Evolutionary conservation across 2,329 filamentous ascomycete genomes (phyloP).

Genomic region (Tolypocladium tropicale): DNA sequence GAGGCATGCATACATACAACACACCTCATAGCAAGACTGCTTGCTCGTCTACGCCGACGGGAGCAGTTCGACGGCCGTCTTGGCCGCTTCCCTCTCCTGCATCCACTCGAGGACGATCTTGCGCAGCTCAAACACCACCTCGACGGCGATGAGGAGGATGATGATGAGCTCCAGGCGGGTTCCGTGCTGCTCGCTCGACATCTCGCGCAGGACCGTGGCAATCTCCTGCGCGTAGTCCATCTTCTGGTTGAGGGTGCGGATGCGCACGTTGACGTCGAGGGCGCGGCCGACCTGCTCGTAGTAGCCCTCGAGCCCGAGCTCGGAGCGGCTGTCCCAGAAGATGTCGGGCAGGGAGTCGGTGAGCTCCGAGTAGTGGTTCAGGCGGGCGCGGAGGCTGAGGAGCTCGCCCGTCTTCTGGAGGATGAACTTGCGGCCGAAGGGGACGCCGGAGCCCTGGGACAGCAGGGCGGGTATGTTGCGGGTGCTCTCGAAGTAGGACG

Average conservation of each 20-base stretch:
- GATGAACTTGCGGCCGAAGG: slow-evolving; percentile 59
- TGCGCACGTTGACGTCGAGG: slow-evolving; percentile 83
- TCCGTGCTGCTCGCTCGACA: slow-evolving; percentile 83
- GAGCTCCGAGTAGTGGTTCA: slow-evolving; percentile 94
- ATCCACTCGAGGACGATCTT: slow-evolving; percentile 56
- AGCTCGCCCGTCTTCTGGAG: slow-evolving; percentile 90
- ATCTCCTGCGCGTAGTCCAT: slow-evolving; percentile 98
- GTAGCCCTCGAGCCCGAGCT: slow-evolving; percentile 84
- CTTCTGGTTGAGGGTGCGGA: slow-evolving; percentile 87
- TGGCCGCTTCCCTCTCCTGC: slow-evolving; percentile 7
- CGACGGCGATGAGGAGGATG: slow-evolving; percentile 83
- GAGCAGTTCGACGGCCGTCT: background rate
- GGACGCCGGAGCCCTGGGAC: slow-evolving; percentile 44
- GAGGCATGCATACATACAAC: background rate
- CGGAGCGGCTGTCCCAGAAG: slow-evolving; percentile 88
- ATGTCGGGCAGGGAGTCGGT: slow-evolving; percentile 92
- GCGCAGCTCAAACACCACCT: slow-evolving; percentile 79
- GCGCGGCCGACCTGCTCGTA: slow-evolving; percentile 89
- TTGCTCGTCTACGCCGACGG: background rate
- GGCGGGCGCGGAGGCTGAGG: slow-evolving; percentile 75
- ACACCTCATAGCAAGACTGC: background rate
- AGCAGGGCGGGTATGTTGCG: slow-evolving; percentile 71
- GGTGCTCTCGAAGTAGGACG: slow-evolving; percentile 78
- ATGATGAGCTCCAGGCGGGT: slow-evolving; percentile 90
- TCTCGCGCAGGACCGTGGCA: slow-evolving; percentile 76